A percentile compares a stretch with the other conserved stretches of the same genome.
Conservation (phyloP, 139 green algal species). For the Closterium sp. region DNA sequence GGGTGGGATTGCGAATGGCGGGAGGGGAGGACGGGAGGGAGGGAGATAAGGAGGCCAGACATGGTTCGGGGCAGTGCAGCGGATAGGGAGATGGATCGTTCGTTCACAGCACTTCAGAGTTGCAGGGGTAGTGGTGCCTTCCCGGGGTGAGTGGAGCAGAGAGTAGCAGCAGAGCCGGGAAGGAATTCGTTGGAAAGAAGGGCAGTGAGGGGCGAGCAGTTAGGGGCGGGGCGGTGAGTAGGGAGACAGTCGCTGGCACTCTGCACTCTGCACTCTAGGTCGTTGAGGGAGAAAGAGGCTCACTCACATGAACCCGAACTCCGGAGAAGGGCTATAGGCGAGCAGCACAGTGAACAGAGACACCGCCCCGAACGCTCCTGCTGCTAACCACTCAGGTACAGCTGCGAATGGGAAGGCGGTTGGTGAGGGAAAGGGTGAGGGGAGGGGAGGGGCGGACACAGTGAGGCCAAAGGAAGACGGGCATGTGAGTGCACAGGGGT, state of each 20-base stretch:
- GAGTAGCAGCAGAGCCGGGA: background rate
- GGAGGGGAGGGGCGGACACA: background rate
- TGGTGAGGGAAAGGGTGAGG: background rate
- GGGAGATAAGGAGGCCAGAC: no score
- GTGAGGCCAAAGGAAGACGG: conserved; percentile 4
- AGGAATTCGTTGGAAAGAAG: no score
- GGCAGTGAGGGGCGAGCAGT: no score
- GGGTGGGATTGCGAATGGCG: no score
- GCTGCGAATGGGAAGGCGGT: background rate
- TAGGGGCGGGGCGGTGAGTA: background rate
- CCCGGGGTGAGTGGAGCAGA: background rate
- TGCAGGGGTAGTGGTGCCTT: background rate
- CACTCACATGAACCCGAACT: conserved; percentile 28
- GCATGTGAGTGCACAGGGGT: no score
- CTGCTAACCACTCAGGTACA: conserved; percentile 25
- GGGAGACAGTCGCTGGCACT: no score
- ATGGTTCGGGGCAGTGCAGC: no score
- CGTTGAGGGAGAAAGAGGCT: background rate
- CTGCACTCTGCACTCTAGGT: no score
- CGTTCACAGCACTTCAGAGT: no score
- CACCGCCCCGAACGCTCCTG: conserved; percentile 24
- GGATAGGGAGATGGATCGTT: no score
- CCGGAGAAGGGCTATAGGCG: conserved; percentile 14
- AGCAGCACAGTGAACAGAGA: conserved; percentile 33
- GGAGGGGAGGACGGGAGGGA: no score